Conservation (phyloP, 2,329 filamentous ascomycete genomes). For the Botrytis byssoidea region DNA sequence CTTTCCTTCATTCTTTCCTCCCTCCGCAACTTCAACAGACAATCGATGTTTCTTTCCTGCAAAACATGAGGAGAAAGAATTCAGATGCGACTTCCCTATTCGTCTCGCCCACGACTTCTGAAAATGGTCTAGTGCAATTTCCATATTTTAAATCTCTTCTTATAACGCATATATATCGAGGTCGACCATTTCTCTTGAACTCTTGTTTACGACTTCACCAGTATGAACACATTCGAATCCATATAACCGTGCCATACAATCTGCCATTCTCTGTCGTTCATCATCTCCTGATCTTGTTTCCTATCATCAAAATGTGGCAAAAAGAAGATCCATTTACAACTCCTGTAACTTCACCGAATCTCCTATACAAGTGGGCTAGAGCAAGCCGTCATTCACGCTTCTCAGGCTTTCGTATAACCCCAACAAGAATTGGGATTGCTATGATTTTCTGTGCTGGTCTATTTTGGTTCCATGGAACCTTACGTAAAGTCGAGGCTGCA, state of each 20-base stretch:
- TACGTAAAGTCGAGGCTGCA: background rate
- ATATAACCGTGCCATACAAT: background rate
- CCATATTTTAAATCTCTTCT: background rate
- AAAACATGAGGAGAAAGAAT: background rate
- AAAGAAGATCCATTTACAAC: constrained; percentile 33
- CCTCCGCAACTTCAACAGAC: background rate
- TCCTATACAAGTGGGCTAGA: constrained; percentile 29
- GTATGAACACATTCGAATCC: background rate
- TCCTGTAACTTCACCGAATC: constrained; percentile 18
- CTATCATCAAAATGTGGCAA: constrained; percentile 26
- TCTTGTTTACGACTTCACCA: too few species aligned
- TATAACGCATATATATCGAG: too few species aligned
- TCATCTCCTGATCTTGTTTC: background rate
- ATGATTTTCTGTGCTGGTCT: constrained; percentile 24
- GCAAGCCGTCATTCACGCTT: constrained; percentile 26
- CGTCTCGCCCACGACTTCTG: background rate
- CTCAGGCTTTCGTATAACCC: constrained; percentile 27
- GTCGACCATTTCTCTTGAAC: background rate
- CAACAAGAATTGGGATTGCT: constrained; percentile 22
- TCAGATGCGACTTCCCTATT: background rate
- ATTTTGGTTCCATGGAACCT: constrained; percentile 15
- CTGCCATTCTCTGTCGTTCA: too few species aligned
- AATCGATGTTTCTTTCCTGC: background rate
- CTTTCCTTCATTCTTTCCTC: background rate
- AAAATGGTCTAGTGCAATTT: background rate